phyloP scores from a whole-genome alignment of 805 yeast genomes.

The Wickerhamiella domercqiae region DNA sequence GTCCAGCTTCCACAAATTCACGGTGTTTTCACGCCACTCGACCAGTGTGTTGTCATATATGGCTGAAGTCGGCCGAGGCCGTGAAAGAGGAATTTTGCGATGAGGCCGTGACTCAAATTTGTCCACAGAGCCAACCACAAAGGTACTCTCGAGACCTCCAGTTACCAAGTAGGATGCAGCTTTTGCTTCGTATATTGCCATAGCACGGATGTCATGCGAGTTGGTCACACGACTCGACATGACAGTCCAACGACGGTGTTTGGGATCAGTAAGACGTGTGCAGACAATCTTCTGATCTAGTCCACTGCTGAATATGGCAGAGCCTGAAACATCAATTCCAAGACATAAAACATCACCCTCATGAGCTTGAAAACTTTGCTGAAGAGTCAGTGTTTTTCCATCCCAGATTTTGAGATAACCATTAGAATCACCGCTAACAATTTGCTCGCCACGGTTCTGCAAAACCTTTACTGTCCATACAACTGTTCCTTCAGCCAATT shows the following conservation, averaged over 20 bases:
- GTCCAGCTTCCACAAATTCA: slow-evolving; percentile 68
- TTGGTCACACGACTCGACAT: slow-evolving; percentile 66
- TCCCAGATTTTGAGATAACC: slow-evolving; percentile 94
- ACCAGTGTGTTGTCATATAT: slow-evolving; percentile 37
- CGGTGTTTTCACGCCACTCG: slow-evolving; percentile 68
- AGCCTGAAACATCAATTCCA: slow-evolving; percentile 31
- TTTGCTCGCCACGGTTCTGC: slow-evolving; percentile 41
- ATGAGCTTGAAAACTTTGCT: slow-evolving; percentile 70
- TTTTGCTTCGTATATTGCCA: slow-evolving; percentile 54
- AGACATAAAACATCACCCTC: slow-evolving; percentile 82
- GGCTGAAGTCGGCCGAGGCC: slow-evolving; percentile 38
- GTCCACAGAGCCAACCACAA: slow-evolving; percentile 42
- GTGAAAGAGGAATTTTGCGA: slow-evolving; percentile 46
- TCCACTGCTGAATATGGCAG: slow-evolving; percentile 70
- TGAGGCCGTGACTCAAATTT: slow-evolving; percentile 58
- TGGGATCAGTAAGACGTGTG: slow-evolving; percentile 36
- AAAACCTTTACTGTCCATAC: slow-evolving; percentile 75
- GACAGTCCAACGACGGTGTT: slow-evolving; percentile 45
- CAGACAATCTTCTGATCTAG: slow-evolving; percentile 83
- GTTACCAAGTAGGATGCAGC: slow-evolving; percentile 44
- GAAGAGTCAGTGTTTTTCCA: slow-evolving; percentile 51
- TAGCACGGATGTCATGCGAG: slow-evolving; percentile 67
- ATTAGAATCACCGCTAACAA: slow-evolving; percentile 94
- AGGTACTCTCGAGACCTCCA: slow-evolving; percentile 31
- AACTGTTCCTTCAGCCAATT: slow-evolving; percentile 44